Conservation (phyloP, 176 grass and related monocot genomes). For the Secale cereale region DNA sequence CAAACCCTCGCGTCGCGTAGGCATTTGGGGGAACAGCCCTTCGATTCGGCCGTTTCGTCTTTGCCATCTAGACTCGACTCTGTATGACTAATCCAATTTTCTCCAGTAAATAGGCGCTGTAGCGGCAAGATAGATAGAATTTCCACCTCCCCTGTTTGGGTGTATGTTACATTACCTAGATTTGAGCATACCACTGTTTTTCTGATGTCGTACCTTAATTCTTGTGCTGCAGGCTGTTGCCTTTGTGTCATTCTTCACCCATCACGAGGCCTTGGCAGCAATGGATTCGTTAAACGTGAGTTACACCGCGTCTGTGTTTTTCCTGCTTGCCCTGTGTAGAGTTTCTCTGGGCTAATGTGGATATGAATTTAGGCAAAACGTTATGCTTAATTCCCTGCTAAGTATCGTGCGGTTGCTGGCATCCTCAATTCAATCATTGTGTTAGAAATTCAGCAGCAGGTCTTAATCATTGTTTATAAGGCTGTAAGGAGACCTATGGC, state of each 20-base stretch:
- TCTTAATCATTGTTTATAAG: not conserved
- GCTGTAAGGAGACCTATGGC: too few species aligned
- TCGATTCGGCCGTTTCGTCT: not conserved
- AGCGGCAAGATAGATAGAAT: not conserved
- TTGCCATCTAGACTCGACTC: not conserved
- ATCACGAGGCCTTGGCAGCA: constrained; percentile 72
- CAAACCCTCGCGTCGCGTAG: not conserved
- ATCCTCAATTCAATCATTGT: not conserved
- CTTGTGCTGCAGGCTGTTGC: constrained; percentile 63
- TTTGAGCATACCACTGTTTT: not conserved
- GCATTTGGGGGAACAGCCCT: not conserved
- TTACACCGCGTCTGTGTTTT: not conserved
- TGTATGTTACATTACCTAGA: not conserved
- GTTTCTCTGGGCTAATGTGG: not conserved
- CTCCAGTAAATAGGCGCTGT: not conserved
- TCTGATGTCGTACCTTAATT: not conserved
- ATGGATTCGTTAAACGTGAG: constrained; percentile 82
- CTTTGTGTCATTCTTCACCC: constrained; percentile 86
- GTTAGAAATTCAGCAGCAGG: not conserved
- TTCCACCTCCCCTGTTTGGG: not conserved
- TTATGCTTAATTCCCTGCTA: not conserved
- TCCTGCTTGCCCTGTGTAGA: not conserved
- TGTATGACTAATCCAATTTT: not conserved
- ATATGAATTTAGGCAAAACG: not conserved
- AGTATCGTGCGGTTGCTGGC: not conserved